Base-by-base conservation (phyloP, 139 green algal species). In the Coelastrella sp. region DNA sequence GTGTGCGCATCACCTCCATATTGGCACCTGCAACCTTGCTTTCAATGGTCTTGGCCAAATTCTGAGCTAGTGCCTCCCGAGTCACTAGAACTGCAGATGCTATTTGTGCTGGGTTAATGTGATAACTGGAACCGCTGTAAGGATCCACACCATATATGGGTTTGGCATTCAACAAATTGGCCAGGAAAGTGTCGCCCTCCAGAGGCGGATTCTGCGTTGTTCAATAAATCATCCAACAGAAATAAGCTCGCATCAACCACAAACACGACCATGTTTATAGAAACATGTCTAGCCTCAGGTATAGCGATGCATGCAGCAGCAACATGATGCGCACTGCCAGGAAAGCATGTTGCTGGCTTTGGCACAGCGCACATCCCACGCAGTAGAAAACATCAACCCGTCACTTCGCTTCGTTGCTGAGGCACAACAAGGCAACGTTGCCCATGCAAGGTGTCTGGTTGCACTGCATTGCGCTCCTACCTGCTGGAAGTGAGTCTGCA, bases 91-190 rank as follows among this genome's bases (percentile, higher is more conserved):
- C 79, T 43, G 60, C 79, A 21, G 17, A 66, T 32, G 79, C 79
- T 35, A 85, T 74, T n/a, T 59, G 37, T 59, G 79, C 50, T 35
- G 79, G 79, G 79, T 76, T 85, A 37, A 85, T 40, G 32, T 77
- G 30, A 50, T 67, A 60, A 8, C 40, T 76, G 21, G 30, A 17
- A 0, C 79, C 79, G 2, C 27, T 41, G 63, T 77, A 77, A 6
- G 79, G 79, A 59, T 85, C 79, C 15, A 73, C 60, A 3, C 27
- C 21, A 21, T 72, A 59, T 2, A 76, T 63, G 7, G 79, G 79
- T 41, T 34, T 40, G 23, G 40, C 41, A 8, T 77, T 45, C 15
- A 85, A 30, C 17, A 85, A 59, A n/a, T 77, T 45, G 30, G 62
- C 21, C 25, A 85, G 43, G 63, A 85, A 85, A 0, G 27, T 32